Base-by-base conservation (phyloP, 257 asterid species). In the Solanum lycopersicoides region DNA sequence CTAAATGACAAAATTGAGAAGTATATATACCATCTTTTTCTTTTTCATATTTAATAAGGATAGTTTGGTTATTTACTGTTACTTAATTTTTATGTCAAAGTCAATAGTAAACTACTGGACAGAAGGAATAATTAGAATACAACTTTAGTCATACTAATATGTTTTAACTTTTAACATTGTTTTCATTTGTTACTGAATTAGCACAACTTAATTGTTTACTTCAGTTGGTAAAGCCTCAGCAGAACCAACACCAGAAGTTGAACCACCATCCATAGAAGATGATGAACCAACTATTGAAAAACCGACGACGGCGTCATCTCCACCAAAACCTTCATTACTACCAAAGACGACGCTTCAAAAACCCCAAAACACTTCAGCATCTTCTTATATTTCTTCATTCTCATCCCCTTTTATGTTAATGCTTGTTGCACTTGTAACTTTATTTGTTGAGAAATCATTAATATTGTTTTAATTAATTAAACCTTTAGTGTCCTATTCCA, bases 201-300 rank as follows among this genome's bases (percentile, higher is more conserved):
- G 9, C 16, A 7, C 13, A 32, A 66, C 71, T 79, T 65, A 60
- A 35, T 44, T 32, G 12, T 84, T 44, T 83, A 45, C 37, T 44
- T 85, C 90, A 94, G 96, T 86, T 87, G 92, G 93, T 23, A 93
- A 94, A 7, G 87, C 89, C 18, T 59, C 90, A 5, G 90, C 25
- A 65, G 89, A 92, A 59, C 90, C 95, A 44, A 83, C 92, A 14
- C 86, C 90, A 8, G 53, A 35, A 23, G 89, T 83, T 23, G 85
- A 84, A 42, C 41, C 87, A 84, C 86, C 93, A 21, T 79, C 88
- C 3, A 35, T 41, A 25, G 89, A 87, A 28, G 85, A 30, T 16
- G 30, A 30, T 35, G 35, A 41, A 32, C 47, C 68, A 28, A n/a
- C 85, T 34, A 21, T 65, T 23, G 92, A 85, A 9, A 63, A 71